Evolutionary conservation across 768 basidiomycete genomes (phyloP), one percentile per base, ranked within the genome.

Genomic region (Termitomyces sp.): DNA sequence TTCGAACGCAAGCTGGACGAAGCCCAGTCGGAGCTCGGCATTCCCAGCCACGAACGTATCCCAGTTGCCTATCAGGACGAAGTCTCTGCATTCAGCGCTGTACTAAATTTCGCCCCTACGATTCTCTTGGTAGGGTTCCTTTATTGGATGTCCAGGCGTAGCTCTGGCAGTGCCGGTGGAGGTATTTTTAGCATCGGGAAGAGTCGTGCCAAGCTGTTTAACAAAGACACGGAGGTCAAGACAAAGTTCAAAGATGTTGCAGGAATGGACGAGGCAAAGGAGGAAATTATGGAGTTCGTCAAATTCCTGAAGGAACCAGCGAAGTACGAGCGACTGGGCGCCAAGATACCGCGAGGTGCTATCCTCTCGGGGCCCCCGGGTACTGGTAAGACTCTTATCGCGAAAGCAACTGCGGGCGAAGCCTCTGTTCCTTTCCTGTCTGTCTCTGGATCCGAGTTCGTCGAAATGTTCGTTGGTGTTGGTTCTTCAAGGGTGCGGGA

Each of bases 271-370:
- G 97, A 99, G 76, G 97, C 96, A 48, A 99, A 99, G 81, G 92
- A 96, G 79, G 97, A 99, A 78, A 96, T 99, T 68, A 96, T 98
- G 93, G 97, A 99, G 73, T 99, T 98, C 67, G 97, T 99, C 72
- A 96, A 97, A 68, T 98, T 99, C 80, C 80, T 99, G 70, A 98
- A 98, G 78, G 91, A 98, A 60, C 97, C 97, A 12, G 77, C 86
- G 36, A 91, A 89, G 73, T 99, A 97, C 78, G 93, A 98, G 77
- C 93, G 88, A 66, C 85, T 99, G 45, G 97, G 97, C 61, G 97
- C 97, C 62, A 98, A 98, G 79, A 98, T 98, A 65, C 94, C 94
- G 55, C 90, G 94, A 43, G 94, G 94, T 57, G 94, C 95, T 38
- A 94, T 97, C 73, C 81, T 97, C 50, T 96, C 94, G 43, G 94